Evolutionary conservation across 768 basidiomycete genomes (phyloP), one percentile per base, ranked within the genome.

Genomic region (Russula compacta): DNA sequence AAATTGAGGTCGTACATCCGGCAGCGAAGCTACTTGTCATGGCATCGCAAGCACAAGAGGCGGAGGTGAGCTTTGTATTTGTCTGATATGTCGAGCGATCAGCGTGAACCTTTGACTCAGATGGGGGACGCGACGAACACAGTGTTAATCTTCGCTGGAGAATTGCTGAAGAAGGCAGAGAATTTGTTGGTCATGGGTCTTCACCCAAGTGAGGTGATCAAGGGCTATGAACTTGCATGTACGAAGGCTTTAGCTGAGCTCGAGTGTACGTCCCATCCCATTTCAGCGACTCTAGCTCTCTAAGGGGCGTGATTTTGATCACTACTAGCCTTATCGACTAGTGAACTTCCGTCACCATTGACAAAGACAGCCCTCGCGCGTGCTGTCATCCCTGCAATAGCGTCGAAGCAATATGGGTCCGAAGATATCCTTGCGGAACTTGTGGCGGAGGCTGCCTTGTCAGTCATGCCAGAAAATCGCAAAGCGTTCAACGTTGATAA

Each of bases 1-100:
- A 99, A 76, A 86, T 98, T 70, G 97, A 99, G 71, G 93, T 99
- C 59, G 93, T 98, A 15, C 97, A 99, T 73, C 97, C 97, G 1
- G 97, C 95, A 6, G 97, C 95, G 36, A 99, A 98, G 72, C 78
- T 99, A n/a, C 77, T 98, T n/a, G 95, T 98, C 14, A 97, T 98
- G 93, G 92, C 94, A 32, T 92, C 90, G 32, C 94, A 98, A 70
- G 91, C 95, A 12, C 97, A 98, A 72, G 97, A 98, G 72, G 73
- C 85, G 0, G 95, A 98, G 82, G 94, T 92, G 60, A 63, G 83
- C 73, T 17, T 19, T n/a, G 19, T 29, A 0, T 43, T 49, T 39
- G 4, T 61, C 50, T 46, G 2, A 2, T 44, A 35, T 59, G 24
- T 32, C 53, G 53, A 35, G 24, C 35, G 5, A 35, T 56, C 42